Base-by-base conservation (phyloP, 352 stramenopile species). In the Pythium coloratum region DNA sequence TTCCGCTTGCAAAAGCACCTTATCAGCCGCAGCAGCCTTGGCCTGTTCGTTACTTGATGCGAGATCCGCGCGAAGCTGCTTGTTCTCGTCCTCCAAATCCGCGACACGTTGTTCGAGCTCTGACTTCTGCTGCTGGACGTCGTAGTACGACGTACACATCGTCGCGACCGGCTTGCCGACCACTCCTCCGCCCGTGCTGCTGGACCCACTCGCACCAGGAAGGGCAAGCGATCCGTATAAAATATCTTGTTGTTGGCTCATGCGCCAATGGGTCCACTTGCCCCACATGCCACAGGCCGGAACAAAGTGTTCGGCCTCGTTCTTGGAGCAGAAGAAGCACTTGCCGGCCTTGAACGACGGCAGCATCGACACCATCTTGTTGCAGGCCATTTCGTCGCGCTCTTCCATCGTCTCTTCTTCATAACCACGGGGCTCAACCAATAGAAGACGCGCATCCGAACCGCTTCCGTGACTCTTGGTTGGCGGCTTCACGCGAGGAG, bases 121-220 rank as follows among this genome's bases (percentile, higher is more conserved):
- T 0, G 72, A 72, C 47, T 91, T 91, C 38, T 86, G 62, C 51
- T 88, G 86, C 62, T 94, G 83, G 24, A 94, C 68, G 64, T 94
- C 86, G 56, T 91, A 93, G 62, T 94, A 94, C 8, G 86, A 94
- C 7, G 86, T 94, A 66, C 86, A 94, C 86, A 94, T 94, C 12
- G 77, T 76, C 18, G 82, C 73, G 0, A 77, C 71, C 9, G 71
- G 70, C 36, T 91, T 91, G 14, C 56, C 56, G 7, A 69, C 58
- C 2, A 59, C 30, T 16, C 59, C 40, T 16, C 20, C 51, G 2
- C 30, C 62, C 7, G 16, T 40, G 40, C 28, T 46, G 36, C 51
- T 61, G 1, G 38, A 51, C 18, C 60, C 60, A 38, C 44, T 49
- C 33, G 55, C 38, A 47, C 30, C 14, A 58, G 62, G 44, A 36